Evolutionary conservation across 805 yeast genomes (phyloP), one percentile per base, ranked within the genome.

Genomic region (Kuraishia borneana): DNA sequence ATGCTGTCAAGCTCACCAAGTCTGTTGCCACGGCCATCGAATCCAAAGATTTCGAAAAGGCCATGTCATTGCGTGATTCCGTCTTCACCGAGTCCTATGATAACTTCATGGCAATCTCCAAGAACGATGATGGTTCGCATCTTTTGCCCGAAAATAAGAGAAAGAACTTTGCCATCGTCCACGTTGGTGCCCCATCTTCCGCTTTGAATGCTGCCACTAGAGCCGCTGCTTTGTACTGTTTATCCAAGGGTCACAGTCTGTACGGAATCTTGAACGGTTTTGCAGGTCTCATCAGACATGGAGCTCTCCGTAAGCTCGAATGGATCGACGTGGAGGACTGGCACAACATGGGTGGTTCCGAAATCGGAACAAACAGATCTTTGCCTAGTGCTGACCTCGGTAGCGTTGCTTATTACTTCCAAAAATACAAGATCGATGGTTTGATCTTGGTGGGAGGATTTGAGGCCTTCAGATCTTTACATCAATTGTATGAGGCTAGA

Each of bases 151-250:
- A 49, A 14, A 65, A 54, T 3, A 56, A 76, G 47, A 65, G 76
- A 43, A 60, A 74, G 46, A 76, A 70, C 43, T 73, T 79, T 41
- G 89, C 83, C 31, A 69, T 81, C 30, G 65, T 81, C 34, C 79
- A 81, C 44, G 77, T 81, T 39, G 92, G 92, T 45, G 89, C 92
- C 3, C 80, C 92, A 22, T 76, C 85, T 16, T 79, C 82, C 43
- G 88, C 83, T 39, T 66, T 82, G 61, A 82, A 82, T 54, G 71
- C 83, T 31, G 81, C 87, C n/a, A 77, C 77, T 3, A 65, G 79
- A 43, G 81, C 89, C 2, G 75, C 76, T 53, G 82, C 87, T 1
- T 67, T 76, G 8, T 80, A 75, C 57, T 78, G 85, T 63, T 58
- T 82, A 61, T 77, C 87, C 21, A 68, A 68, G 46, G 92, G 89